These are phyloP conservation scores for Pyrenophora tritici-repentis DNA, from an alignment of 2,329 filamentous ascomycete genomes.

Conservation along the genomic window DNA sequence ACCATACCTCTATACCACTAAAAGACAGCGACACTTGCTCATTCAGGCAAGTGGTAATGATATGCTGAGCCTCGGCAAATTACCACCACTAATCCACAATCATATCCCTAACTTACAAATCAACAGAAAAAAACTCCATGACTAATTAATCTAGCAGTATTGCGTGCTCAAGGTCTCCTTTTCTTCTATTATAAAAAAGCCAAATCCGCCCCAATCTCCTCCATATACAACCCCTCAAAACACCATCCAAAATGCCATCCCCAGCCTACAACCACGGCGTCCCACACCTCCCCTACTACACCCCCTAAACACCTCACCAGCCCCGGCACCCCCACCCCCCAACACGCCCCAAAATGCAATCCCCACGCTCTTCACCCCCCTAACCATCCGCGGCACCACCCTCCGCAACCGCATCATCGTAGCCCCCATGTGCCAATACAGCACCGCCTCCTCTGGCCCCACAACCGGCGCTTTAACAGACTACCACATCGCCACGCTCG, in stretches of 20 bases:
- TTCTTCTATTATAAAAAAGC: too few relatives aligned
- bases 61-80: slow-evolving; percentile 18
- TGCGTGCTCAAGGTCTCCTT: too few relatives aligned
- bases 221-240: background rate
- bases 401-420: slow-evolving; percentile 47
- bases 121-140: slow-evolving; percentile 3
- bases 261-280: slow-evolving; percentile 36
- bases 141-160: background rate
- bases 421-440: slow-evolving; percentile 49
- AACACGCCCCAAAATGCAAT: slow-evolving; percentile 13
- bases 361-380: slow-evolving; percentile 44
- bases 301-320: slow-evolving; percentile 50
- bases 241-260: slow-evolving; percentile 27
- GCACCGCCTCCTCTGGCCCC: slow-evolving; percentile 40
- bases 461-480: slow-evolving; percentile 44
- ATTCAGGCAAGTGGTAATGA: background rate
- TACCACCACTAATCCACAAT: too few relatives aligned
- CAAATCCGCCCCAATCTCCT: too few relatives aligned
- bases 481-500: slow-evolving; percentile 46
- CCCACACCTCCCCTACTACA: slow-evolving; percentile 50
- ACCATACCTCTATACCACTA: background rate
- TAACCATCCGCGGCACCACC: slow-evolving; percentile 43
- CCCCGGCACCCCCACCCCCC: slow-evolving; percentile 44
- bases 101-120: slow-evolving; percentile 20
- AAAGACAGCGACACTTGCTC: background rate